A percentile compares a stretch with the other conserved stretches of the same genome.
Evolutionary conservation across 768 basidiomycete species (phyloP).

Genomic region (Porpolomopsis calyptriformis): DNA sequence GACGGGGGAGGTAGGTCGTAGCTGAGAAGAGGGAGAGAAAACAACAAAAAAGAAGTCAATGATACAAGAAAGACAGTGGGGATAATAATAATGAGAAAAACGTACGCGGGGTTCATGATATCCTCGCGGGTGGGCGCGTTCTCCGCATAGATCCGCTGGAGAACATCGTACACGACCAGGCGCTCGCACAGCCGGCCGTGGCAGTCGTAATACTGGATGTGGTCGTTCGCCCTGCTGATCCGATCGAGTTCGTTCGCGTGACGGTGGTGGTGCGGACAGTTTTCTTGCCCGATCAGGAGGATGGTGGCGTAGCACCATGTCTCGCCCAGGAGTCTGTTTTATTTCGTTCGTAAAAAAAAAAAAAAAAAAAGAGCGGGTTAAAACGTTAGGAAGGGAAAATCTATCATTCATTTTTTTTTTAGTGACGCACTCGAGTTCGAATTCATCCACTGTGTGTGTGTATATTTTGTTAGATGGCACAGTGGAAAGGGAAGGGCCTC

Average conservation of each 20-base stretch:
- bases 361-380: background rate
- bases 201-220: slow-evolving; percentile 1
- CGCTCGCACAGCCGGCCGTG: background rate
- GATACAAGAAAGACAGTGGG: too few relatives aligned
- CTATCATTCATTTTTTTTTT: background rate
- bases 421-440: background rate
- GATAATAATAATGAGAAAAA: background rate
- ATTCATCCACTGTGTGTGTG: background rate
- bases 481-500: background rate
- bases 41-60: background rate
- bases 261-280: background rate
- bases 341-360: background rate
- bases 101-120: background rate
- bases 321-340: background rate
- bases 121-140: background rate
- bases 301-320: slow-evolving; percentile 1
- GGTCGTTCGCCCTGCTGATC: background rate
- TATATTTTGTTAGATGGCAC: background rate
- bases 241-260: slow-evolving; percentile 1
- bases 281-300: background rate
- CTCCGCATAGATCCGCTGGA: background rate
- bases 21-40: background rate
- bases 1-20: too few relatives aligned
- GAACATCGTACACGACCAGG: background rate
- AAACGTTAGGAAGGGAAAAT: background rate